Base-by-base conservation (phyloP, 768 basidiomycete species). In the Lentinula guzmanii region DNA sequence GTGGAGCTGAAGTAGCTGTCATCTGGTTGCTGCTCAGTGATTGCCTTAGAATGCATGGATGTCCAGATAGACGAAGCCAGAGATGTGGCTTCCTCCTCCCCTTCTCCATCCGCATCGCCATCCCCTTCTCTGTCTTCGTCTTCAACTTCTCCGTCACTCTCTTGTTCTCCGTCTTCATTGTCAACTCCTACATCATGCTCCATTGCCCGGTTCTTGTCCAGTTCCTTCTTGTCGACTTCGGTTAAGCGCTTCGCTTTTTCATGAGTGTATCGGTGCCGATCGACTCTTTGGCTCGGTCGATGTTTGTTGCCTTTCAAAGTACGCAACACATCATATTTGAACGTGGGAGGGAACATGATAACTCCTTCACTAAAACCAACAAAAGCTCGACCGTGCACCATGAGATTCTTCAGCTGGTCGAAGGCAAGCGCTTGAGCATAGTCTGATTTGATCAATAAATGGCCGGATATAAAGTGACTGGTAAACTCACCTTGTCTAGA, bases 271-370 rank as follows among this genome's bases (percentile, higher is more conserved):
- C 67, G 51, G 64, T 74, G 75, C 65, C 69, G 73, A 52, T 73
- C 72, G n/a, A 72, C 71, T 62, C 73, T 77, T 8, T 75, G 73
- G 39, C 63, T 55, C 41, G 69, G 73, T 31, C 76, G 33, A 31
- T 51, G 75, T 68, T 79, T 81, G 54, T 77, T 67, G 63, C 77
- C 79, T 71, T 85, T 88, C 18, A 80, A 70, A 2, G 82, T 80
- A 28, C 82, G 81, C 58, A 85, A 72, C 6, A 95, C 89, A 66
- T 95, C 89, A 68, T 93, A 94, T 68, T 97, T 97, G 82, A 95
- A 98, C 0, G 95, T 97, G 0, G 95, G 95, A 4, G 93, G 86
- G 64, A 98, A 98, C 66, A 87, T 70, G 62, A 97, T 97, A 0
- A 78, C 74, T 0, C 81, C 92, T 71, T 98, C 95, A 7, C 75